Evolutionary conservation across 2,329 filamentous ascomycete species (phyloP), one percentile per base, ranked within the genome.

Genomic region (Tricladium varicosporioides): DNA sequence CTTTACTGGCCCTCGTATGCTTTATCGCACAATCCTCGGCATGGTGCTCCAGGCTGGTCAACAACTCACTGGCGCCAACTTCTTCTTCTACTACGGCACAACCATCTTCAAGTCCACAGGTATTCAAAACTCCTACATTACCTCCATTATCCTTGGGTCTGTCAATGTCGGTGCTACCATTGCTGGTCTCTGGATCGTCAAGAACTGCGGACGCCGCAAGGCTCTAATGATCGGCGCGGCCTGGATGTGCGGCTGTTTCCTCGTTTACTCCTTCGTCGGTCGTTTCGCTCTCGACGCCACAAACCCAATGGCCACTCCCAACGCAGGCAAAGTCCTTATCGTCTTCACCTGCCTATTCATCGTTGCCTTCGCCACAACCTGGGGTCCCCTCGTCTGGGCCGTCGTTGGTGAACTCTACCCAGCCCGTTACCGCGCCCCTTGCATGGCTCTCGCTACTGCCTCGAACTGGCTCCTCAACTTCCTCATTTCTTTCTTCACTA

Each of bases 401-500:
- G 78, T 87, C 19, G 81, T 85, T 48, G 81, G 83, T 5, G 83
- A 87, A 67, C 79, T 89, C 51, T 89, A 86, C 70, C 86, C 86
- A 0, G 80, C 80, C 2, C 77, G 83, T 15, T 85, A 85, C 66
- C 78, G 83, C 47, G 81, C 82, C 3, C 78, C 78, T 67, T 80
- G 78, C 52, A 84, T 85, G 76, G 82, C 82, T 2, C 68, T 87
- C 1, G 78, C 82, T 0, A 86, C 84, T 0, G 79, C 83, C 0
- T 80, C 78, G 66, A 87, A 87, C 72, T 87, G 85, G 84, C 75
- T 78, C 16, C 88, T 85, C 83, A 87, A 87, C 72, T 87, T 91
- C 73, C 69, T 89, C 63, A 80, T 86, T 59, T 83, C 82, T 0
- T 92, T 92, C 76, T 90, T 91, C 76, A 91, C 89, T 0, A 86